Conservation (phyloP, 2,329 filamentous ascomycete species). For the Cladosporium austrohemisphaericum region DNA sequence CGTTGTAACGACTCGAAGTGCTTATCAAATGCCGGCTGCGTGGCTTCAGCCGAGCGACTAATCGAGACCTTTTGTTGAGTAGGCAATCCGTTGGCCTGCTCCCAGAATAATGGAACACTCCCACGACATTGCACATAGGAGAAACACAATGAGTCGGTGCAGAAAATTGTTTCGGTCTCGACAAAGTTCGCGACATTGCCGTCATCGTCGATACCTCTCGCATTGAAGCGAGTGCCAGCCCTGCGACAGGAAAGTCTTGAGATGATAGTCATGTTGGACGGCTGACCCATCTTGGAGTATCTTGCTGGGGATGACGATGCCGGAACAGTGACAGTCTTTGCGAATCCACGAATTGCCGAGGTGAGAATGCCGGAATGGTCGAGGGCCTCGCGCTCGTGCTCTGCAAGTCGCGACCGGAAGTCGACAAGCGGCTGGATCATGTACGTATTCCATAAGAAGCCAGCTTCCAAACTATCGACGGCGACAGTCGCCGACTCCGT, state of each 20-base stretch:
- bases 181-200: constrained; percentile 98
- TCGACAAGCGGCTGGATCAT: constrained; percentile 92
- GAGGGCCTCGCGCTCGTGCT: constrained; percentile 70
- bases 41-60: constrained; percentile 82
- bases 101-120: constrained; percentile 95
- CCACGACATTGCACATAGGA: constrained; percentile 92
- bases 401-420: constrained; percentile 77
- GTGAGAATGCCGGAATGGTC: constrained; percentile 85
- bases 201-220: constrained; percentile 95
- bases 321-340: constrained; percentile 79
- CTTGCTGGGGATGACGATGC: constrained; percentile 69
- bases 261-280: constrained; percentile 82
- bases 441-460: constrained; percentile 96
- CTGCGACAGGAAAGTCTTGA: constrained; percentile 85
- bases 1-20: constrained; percentile 86
- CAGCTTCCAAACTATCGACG: constrained; percentile 87
- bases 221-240: constrained; percentile 93
- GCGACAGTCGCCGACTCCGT: constrained; percentile 64
- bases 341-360: constrained; percentile 90
- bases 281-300: constrained; percentile 63
- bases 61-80: constrained; percentile 93
- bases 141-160: constrained; percentile 74
- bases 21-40: constrained; percentile 90
- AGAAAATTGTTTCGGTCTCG: constrained; percentile 93
- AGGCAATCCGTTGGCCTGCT: constrained; percentile 83